Conservation (phyloP, 495 filamentous ascomycete species). For the Hypoxylon fragiforme region DNA sequence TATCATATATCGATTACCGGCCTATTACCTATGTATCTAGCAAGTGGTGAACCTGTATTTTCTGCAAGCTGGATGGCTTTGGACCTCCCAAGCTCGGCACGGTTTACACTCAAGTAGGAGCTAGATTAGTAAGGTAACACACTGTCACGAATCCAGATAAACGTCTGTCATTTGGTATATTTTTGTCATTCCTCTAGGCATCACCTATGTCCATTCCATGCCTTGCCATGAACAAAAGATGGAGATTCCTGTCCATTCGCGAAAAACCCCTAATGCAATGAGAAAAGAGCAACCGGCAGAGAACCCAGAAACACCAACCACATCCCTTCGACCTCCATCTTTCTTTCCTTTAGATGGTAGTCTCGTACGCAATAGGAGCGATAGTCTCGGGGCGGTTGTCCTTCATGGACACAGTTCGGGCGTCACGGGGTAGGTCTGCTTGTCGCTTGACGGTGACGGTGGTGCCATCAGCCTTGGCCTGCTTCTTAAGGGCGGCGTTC, state of each 20-base stretch:
- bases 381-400: slow-evolving; percentile 88
- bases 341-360: slow-evolving; percentile 76
- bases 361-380: slow-evolving; percentile 92
- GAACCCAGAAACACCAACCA: slow-evolving; percentile 35
- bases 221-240: slow-evolving; percentile 39
- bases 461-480: slow-evolving; percentile 87
- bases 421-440: slow-evolving; percentile 76
- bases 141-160: slow-evolving; percentile 5
- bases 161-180: slow-evolving; percentile 33
- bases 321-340: slow-evolving; percentile 18
- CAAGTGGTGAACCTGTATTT: too few species aligned
- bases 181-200: slow-evolving; percentile 39
- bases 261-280: slow-evolving; percentile 40
- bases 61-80: too few species aligned
- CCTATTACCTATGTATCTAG: too few species aligned
- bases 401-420: slow-evolving; percentile 72
- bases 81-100: too few species aligned
- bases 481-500: slow-evolving; percentile 86
- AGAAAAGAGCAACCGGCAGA: slow-evolving; percentile 39
- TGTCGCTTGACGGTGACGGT: slow-evolving; percentile 91
- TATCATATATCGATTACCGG: too few species aligned
- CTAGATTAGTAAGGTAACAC: too few species aligned
- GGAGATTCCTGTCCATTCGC: slow-evolving; percentile 34
- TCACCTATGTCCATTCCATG: slow-evolving; percentile 34
- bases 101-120: too few species aligned